Percentiles rank a stretch among this genome's conserved stretches.
Conservation (phyloP, 106 monocot species). For the Narthecium ossifragum region DNA sequence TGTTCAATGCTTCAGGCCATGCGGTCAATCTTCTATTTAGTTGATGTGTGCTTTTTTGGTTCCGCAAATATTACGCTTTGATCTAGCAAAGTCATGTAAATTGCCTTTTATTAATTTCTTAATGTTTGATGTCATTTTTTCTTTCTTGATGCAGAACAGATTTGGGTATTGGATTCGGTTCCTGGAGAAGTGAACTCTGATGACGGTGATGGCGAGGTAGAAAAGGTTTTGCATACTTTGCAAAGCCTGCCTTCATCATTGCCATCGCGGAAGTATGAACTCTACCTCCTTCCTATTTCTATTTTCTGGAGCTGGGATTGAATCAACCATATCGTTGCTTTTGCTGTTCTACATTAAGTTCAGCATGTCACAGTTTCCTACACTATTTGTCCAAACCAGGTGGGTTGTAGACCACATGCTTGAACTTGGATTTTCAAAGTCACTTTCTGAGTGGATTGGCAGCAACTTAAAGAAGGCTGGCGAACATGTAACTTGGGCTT, state of each 20-base stretch:
- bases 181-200: conserved; percentile 66
- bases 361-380: not conserved
- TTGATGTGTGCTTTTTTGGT: no score
- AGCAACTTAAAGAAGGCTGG: conserved; percentile 80
- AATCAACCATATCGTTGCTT: not conserved
- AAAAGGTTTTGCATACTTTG: conserved; percentile 72
- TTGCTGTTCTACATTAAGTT: not conserved
- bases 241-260: conserved; percentile 52
- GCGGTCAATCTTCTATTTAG: no score
- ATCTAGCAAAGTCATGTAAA: no score
- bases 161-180: conserved; percentile 95
- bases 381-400: conserved; percentile 36
- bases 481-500: conserved; percentile 62
- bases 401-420: conserved; percentile 94
- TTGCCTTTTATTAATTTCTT: not conserved
- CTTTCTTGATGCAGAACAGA: conserved; percentile 61
- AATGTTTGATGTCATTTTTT: not conserved
- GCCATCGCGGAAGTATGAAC: conserved; percentile 72
- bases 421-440: conserved; percentile 71
- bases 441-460: conserved; percentile 88
- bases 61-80: no score
- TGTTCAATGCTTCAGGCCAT: no score
- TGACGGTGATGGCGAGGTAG: conserved; percentile 72
- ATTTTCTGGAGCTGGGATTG: not conserved
- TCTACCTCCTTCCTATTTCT: conserved; percentile 7